Evolutionary conservation across 306 rosid species (phyloP).

Genomic region (Casuarina cunninghamiana): DNA sequence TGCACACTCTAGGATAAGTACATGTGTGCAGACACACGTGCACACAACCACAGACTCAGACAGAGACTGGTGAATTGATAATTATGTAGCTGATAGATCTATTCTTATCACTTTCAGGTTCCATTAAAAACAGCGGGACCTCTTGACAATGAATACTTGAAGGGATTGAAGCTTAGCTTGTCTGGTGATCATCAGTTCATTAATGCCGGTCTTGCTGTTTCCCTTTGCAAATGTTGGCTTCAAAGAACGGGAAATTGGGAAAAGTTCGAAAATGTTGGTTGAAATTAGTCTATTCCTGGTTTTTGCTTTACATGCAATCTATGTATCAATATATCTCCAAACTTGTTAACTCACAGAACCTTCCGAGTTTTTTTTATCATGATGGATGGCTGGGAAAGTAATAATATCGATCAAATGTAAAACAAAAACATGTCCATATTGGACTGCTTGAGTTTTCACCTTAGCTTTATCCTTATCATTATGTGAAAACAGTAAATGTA

Average conservation of each 20-base stretch:
- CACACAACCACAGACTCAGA: background rate
- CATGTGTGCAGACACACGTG: background rate
- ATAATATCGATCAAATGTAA: background rate
- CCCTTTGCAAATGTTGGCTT: constrained; percentile 83
- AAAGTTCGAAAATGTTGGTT: constrained; percentile 50
- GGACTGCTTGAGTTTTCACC: too few species aligned
- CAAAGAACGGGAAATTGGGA: constrained; percentile 78
- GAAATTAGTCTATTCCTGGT: constrained; percentile 16
- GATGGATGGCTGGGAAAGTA: background rate
- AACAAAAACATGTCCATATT: background rate
- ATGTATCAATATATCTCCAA: constrained; percentile 3
- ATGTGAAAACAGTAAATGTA: background rate
- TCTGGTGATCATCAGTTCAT: constrained; percentile 70
- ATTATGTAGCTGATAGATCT: constrained; percentile 9
- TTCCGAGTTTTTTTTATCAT: background rate
- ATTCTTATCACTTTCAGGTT: constrained; percentile 49
- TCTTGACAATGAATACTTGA: constrained; percentile 43
- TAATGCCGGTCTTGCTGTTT: constrained; percentile 79
- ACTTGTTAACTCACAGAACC: constrained; percentile 11
- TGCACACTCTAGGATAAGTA: background rate
- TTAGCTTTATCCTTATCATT: constrained; percentile 17
- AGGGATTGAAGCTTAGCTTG: constrained; percentile 61
- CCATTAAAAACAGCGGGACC: constrained; percentile 54
- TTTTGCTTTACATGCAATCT: constrained; percentile 18
- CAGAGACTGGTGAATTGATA: background rate